Base-by-base conservation (phyloP, 768 basidiomycete genomes). In the Saitozyma sp. region DNA sequence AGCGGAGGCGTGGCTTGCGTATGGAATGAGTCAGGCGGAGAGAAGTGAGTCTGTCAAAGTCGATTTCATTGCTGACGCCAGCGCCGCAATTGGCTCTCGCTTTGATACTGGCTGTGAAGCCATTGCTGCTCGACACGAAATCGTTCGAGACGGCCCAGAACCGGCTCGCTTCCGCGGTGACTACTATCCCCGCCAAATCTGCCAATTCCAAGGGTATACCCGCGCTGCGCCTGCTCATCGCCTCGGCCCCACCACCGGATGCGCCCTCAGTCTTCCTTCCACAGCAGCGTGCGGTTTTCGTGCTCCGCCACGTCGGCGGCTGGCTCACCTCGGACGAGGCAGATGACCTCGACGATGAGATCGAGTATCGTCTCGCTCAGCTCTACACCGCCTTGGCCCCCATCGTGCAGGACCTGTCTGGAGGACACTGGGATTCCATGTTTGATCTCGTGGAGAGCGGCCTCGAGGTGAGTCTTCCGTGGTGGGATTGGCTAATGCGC, bases 361-460 rank as follows among this genome's bases (percentile, higher is more conserved):
- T 93, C 3, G 90, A 96, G 75, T 86, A 85, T 61, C 85, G 84
- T 57, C 86, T 95, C 82, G 86, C 89, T 8, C 77, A 86, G 63
- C 76, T 96, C 3, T 90, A 91, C 74, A 79, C 83, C 50, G 83
- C 88, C 59, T 82, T 97, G 1, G 90, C 87, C 1, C 93, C 94
- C 2, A 88, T 97, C 58, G 79, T 98, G 62, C 92, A 97, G 79
- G 89, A 86, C 72, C 83, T 95, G 1, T 82, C 86, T 13, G 96
- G 95, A 0, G 82, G 84, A 0, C 96, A 98, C 78, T 99, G 96
- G 96, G 89, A 91, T 54, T 85, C 93, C 41, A 86, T 93, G 6
- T 94, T 91, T 76, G 93, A 97, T 74, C 78, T 97, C 14, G 74
- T 95, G 11, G 93, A 95, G 78, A 89, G 83, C 62, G 91, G 90